Percentiles rank a stretch among this genome's conserved stretches.
These are phyloP conservation scores for Metschnikowia continentalis DNA, from an alignment of 805 yeast genomes.

Conservation along the genomic window DNA sequence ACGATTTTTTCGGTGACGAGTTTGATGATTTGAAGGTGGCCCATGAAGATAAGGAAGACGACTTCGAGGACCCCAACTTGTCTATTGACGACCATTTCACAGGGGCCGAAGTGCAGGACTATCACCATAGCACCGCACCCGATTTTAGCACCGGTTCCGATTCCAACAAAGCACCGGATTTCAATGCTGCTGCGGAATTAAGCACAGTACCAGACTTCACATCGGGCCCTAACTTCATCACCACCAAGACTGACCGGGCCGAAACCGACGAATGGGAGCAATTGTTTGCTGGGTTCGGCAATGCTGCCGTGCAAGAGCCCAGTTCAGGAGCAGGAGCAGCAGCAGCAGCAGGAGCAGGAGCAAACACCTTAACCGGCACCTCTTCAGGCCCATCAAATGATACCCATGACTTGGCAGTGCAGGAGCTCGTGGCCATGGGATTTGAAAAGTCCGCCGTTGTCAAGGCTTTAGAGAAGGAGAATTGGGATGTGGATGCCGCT, in stretches of 20 bases:
- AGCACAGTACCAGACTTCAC: background rate
- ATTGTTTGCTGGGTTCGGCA: slow-evolving; percentile 84
- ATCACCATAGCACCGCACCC: slow-evolving; percentile 5
- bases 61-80: slow-evolving; percentile 21
- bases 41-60: slow-evolving; percentile 27
- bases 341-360: background rate
- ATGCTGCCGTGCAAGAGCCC: slow-evolving; percentile 20
- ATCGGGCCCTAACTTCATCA: slow-evolving; percentile 8
- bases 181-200: background rate
- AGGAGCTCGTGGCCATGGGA: slow-evolving; percentile 88
- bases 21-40: slow-evolving; percentile 36
- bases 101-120: slow-evolving; percentile 23
- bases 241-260: slow-evolving; percentile 12
- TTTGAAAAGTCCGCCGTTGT: slow-evolving; percentile 63
- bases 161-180: background rate
- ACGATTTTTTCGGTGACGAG: slow-evolving; percentile 36
- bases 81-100: slow-evolving; percentile 40
- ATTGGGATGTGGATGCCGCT: slow-evolving; percentile 82
- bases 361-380: background rate
- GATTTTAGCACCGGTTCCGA: background rate
- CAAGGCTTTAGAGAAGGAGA: slow-evolving; percentile 61
- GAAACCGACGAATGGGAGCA: slow-evolving; percentile 88
- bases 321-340: background rate
- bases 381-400: background rate
- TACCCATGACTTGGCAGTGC: slow-evolving; percentile 55